These are phyloP conservation scores for Ustilago vetiveriae DNA, from an alignment of 1,284 basidiomycete species.

Conservation along the genomic window DNA sequence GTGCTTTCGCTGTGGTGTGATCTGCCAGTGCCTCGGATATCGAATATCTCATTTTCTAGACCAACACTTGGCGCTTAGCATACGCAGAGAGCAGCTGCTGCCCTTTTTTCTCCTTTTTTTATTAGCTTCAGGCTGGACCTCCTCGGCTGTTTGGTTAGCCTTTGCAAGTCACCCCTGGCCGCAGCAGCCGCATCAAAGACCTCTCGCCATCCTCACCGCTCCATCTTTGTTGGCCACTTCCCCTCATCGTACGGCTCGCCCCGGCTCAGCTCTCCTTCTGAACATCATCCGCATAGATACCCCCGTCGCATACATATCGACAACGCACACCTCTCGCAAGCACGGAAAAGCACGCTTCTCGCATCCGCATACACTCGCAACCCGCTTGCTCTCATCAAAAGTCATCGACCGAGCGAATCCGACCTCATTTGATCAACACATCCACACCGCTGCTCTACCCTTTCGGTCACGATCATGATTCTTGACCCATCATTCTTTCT, in stretches of 20 bases:
- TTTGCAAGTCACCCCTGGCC: neutral
- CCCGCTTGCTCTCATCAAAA: too few relatives aligned
- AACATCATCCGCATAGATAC: slow-evolving; percentile 5
- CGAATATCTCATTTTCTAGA: slow-evolving; percentile 3
- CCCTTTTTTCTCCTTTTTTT: too few relatives aligned
- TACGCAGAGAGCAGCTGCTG: too few relatives aligned
- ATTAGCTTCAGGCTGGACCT: neutral
- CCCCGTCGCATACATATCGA: neutral
- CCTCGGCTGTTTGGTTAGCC: neutral
- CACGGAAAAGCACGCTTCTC: neutral
- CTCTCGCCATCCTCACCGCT: neutral
- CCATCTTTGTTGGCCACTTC: neutral
- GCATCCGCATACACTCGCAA: too few relatives aligned
- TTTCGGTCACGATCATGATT: neutral
- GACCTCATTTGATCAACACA: too few relatives aligned
- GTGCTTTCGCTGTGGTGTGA: too few relatives aligned
- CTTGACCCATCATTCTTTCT: neutral
- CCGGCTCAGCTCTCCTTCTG: neutral
- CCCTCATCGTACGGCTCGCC: neutral
- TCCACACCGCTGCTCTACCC: too few relatives aligned
- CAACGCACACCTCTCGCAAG: neutral
- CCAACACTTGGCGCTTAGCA: slow-evolving; percentile 13
- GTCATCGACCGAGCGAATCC: too few relatives aligned
- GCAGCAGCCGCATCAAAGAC: neutral
- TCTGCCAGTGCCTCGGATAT: slow-evolving; percentile 1